A percentile compares a stretch with the other conserved stretches of the same genome.
Conservation (phyloP, 2,329 filamentous ascomycete genomes). For the Ophiostoma triangulosporum region DNA sequence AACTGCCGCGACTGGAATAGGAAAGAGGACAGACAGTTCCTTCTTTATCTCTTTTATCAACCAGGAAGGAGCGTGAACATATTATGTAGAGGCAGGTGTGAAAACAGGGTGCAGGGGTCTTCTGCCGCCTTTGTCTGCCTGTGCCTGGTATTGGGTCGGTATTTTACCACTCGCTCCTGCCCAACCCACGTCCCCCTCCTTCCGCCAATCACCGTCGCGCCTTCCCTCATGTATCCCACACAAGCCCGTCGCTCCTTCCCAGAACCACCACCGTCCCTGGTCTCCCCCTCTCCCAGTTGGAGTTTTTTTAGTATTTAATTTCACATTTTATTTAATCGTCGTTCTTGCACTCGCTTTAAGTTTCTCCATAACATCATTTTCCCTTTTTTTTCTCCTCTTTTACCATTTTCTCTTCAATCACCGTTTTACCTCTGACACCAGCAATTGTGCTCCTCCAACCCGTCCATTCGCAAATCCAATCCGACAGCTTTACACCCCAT, state of each 20-base stretch:
- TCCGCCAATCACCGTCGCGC: conserved; percentile 3
- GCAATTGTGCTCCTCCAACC: neutral
- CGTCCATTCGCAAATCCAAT: neutral
- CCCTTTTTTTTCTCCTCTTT: conserved; percentile 3
- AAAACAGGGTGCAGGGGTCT: neutral
- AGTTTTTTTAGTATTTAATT: neutral
- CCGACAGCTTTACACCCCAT: neutral
- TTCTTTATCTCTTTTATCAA: too few species aligned
- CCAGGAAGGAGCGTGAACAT: too few species aligned
- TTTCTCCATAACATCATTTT: conserved; percentile 1
- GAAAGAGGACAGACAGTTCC: neutral
- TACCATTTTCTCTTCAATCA: conserved; percentile 3
- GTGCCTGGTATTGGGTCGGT: neutral
- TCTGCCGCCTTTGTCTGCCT: neutral
- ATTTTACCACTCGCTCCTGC: neutral
- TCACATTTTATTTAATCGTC: neutral
- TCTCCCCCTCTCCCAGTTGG: neutral
- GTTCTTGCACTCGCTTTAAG: neutral
- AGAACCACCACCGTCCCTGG: neutral
- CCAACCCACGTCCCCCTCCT: conserved; percentile 1
- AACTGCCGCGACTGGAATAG: too few species aligned
- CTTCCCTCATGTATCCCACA: conserved; percentile 4
- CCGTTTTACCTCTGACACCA: neutral
- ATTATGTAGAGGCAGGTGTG: too few species aligned
- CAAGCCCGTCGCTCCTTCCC: neutral